Conservation (phyloP, 352 stramenopile species). For the Thalassiosira ordinaria region DNA sequence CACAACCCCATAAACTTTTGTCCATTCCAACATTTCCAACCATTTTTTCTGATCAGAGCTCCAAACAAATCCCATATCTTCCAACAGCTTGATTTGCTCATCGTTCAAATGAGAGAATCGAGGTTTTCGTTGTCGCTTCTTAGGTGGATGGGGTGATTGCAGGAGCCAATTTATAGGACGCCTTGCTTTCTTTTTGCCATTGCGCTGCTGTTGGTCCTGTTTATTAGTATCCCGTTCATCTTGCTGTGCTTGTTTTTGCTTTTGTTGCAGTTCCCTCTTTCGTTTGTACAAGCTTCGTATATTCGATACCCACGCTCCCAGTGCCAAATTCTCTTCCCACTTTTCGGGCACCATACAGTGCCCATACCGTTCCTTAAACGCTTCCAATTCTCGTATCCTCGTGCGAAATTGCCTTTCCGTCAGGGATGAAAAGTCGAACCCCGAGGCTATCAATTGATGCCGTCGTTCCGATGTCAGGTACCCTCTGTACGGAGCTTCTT, state of each 20-base stretch:
- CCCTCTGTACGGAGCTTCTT: conserved; percentile 37
- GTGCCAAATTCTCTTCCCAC: conserved; percentile 52
- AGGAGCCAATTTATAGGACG: conserved; percentile 17
- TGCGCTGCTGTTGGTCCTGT: too few relatives aligned
- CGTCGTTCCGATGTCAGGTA: conserved; percentile 36
- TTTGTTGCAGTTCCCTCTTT: conserved; percentile 12
- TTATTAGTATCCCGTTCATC: conserved; percentile 10
- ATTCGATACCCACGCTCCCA: conserved; percentile 57
- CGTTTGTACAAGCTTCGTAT: conserved; percentile 51
- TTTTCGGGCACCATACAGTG: conserved; percentile 55
- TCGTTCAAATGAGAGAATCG: conserved; percentile 51
- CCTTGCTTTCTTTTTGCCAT: conserved; percentile 11
- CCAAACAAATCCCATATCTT: conserved; percentile 57
- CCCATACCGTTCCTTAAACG: conserved; percentile 52
- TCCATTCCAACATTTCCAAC: conserved; percentile 60
- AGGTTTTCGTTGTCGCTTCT: conserved; percentile 23
- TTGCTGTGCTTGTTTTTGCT: conserved; percentile 2
- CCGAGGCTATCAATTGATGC: conserved; percentile 17
- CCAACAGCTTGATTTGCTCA: conserved; percentile 37
- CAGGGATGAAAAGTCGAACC: conserved; percentile 55
- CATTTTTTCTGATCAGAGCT: conserved; percentile 50
- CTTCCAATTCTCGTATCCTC: conserved; percentile 42
- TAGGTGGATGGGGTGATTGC: conserved; percentile 9
- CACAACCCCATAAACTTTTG: conserved; percentile 50
- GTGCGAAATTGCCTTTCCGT: conserved; percentile 54